These are phyloP conservation scores for Tricladium varicosporioides DNA, from an alignment of 2,329 filamentous ascomycete species.

Conservation along the genomic window DNA sequence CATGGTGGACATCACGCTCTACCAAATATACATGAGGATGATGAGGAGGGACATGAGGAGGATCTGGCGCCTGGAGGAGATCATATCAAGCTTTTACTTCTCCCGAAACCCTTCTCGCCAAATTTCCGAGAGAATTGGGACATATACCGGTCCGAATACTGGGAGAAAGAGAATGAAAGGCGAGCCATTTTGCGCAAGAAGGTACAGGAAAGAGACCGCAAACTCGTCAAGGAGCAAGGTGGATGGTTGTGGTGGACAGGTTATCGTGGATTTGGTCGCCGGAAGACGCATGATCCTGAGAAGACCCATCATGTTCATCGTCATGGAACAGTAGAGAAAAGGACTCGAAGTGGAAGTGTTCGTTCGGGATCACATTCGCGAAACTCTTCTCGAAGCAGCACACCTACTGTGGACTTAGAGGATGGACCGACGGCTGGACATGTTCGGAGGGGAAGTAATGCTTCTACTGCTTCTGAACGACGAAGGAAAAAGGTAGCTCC, in stretches of 20 bases:
- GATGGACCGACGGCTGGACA: conserved; percentile 24
- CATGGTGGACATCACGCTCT: conserved; percentile 40
- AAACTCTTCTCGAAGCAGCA: conserved; percentile 36
- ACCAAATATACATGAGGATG: conserved; percentile 48
- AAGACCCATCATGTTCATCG: conserved; percentile 31
- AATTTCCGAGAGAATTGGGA: conserved; percentile 90
- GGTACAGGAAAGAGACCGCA: conserved; percentile 65
- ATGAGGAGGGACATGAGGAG: conserved; percentile 74
- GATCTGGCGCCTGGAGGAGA: conserved; percentile 88
- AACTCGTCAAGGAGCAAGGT: conserved; percentile 65
- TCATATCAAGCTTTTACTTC: conserved; percentile 63
- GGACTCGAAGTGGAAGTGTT: conserved; percentile 30
- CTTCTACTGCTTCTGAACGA: conserved; percentile 29
- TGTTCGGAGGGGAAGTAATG: conserved; percentile 29
- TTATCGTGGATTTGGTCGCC: conserved; percentile 53
- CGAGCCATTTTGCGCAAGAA: conserved; percentile 69
- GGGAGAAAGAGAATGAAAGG: conserved; percentile 94
- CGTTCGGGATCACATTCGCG: conserved; percentile 33
- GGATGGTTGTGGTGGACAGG: conserved; percentile 87
- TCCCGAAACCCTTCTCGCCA: conserved; percentile 10
- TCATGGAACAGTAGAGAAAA: conserved; percentile 27
- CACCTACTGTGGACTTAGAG: conserved; percentile 32
- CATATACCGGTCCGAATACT: conserved; percentile 88
- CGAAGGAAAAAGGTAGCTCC: conserved; percentile 28
- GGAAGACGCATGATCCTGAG: conserved; percentile 30